Base-by-base conservation (phyloP, 768 basidiomycete genomes). In the Russula sp. region DNA sequence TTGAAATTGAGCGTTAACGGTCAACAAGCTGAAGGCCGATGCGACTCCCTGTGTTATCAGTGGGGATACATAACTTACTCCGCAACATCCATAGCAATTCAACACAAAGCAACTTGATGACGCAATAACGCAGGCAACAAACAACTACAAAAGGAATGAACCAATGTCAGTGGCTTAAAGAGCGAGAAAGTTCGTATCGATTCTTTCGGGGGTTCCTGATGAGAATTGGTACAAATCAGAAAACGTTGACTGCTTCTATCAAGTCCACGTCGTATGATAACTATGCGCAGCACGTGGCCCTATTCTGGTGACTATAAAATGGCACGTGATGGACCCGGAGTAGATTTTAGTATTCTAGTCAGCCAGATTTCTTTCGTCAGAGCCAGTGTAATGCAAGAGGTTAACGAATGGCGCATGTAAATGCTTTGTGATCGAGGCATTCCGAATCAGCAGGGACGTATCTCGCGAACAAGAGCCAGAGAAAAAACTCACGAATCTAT, bases 331-430 rank as follows among this genome's bases (percentile, higher is more conserved):
- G n/a, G 2, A 40, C 38, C 14, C 38, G 7, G 38, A 38, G 38
- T 54, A 22, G 24, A 11, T 52, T 42, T 30, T 34, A 46, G 32
- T 22, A n/a, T 42, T 42, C 61, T 48, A n/a, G 9, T 64, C 42
- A 24, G 34, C 52, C 24, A 22, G 44, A 11, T 28, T 7, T 40
- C 59, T 53, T 26, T 62, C 56, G 8, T 63, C 65, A 5, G 73
- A 75, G 28, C 81, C 82, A 63, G 70, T 72, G 65, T 82, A 83
- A 56, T 81, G 79, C 60, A 85, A 78, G 42, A 85, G 75, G 68
- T 85, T 85, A 11, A 80, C 80, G 71, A 84, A 83, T 2, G 81
- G 81, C 6, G 77, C 78, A 58, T 84, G 80, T 32, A 84, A 73
- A 70, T 84, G 82, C 83, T 84, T n/a, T 65, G 26, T 14, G 57